Evolutionary conservation across 306 rosid species (phyloP).

Genomic region (Astragalus membranaceus): DNA sequence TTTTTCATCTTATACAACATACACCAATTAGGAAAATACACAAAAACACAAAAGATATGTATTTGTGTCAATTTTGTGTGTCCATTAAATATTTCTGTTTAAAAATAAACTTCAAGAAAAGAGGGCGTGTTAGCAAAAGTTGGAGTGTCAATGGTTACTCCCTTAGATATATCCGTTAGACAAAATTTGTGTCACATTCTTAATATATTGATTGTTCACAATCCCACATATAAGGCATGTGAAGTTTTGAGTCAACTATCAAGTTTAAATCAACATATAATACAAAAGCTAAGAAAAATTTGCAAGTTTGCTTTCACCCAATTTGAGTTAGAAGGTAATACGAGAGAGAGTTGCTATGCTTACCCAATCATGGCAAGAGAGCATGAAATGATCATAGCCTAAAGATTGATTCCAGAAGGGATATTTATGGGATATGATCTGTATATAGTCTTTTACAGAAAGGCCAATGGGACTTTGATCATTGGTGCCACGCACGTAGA

Average conservation of each 20-base stretch:
- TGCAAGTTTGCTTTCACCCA: not conserved
- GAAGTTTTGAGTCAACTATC: no score
- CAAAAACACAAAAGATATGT: no score
- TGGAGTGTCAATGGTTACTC: no score
- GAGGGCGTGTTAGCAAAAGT: no score
- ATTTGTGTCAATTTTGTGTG: no score
- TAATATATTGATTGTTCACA: not conserved
- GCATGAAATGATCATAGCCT: constrained; percentile 60
- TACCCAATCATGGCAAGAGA: constrained; percentile 64
- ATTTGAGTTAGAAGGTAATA: not conserved
- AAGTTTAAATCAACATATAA: not conserved
- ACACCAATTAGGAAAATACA: no score
- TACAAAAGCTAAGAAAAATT: not conserved
- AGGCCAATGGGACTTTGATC: not conserved
- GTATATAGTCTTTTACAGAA: constrained; percentile 34
- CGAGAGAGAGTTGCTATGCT: not conserved
- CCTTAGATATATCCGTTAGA: no score
- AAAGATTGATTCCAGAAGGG: constrained; percentile 52
- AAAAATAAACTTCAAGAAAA: no score
- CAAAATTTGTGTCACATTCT: not conserved
- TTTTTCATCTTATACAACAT: no score
- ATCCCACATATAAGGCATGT: not conserved
- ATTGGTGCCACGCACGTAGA: constrained; percentile 7
- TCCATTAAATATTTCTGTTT: no score
- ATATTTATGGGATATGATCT: constrained; percentile 27